phyloP scores from a whole-genome alignment of 352 stramenopile species.

The Globisporangium carolinianum region DNA sequence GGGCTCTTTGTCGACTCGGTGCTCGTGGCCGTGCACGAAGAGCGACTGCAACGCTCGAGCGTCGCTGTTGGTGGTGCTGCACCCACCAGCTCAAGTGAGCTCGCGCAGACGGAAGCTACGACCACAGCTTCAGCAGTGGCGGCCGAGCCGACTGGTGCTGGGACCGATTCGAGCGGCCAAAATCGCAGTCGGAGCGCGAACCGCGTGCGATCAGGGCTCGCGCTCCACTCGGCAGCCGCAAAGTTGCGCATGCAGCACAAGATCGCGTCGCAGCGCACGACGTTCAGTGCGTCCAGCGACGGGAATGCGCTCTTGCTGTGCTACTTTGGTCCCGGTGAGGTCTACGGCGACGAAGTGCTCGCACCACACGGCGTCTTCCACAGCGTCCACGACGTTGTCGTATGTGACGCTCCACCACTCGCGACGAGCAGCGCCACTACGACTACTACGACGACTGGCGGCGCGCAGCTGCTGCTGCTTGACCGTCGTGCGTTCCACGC shows the following conservation, averaged over 20 bases:
- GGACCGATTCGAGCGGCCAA: too few species aligned
- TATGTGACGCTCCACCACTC: neutral
- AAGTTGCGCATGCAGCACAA: conserved; percentile 14
- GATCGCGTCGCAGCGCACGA: conserved; percentile 4
- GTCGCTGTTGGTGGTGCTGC: neutral
- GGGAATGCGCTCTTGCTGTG: conserved; percentile 27
- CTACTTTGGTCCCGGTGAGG: conserved; percentile 30
- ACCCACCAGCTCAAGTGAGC: neutral
- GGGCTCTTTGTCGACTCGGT: conserved; percentile 45
- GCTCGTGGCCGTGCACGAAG: conserved; percentile 31
- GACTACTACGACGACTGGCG: neutral
- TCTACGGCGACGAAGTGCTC: conserved; percentile 49
- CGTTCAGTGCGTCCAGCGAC: neutral
- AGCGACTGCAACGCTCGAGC: conserved; percentile 12
- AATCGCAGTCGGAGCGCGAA: neutral
- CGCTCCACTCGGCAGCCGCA: conserved; percentile 7
- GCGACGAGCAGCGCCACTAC: neutral
- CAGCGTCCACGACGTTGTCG: conserved; percentile 32
- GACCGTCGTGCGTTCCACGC: conserved; percentile 24
- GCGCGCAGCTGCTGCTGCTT: conserved; percentile 31
- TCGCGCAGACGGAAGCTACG: neutral
- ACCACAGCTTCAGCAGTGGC: conserved; percentile 8
- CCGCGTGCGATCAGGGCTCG: neutral
- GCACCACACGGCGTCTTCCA: conserved; percentile 21
- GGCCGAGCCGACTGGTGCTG: neutral